Evolutionary conservation across 805 yeast species (phyloP).

Genomic region (Cyberlindnera suaveolens): DNA sequence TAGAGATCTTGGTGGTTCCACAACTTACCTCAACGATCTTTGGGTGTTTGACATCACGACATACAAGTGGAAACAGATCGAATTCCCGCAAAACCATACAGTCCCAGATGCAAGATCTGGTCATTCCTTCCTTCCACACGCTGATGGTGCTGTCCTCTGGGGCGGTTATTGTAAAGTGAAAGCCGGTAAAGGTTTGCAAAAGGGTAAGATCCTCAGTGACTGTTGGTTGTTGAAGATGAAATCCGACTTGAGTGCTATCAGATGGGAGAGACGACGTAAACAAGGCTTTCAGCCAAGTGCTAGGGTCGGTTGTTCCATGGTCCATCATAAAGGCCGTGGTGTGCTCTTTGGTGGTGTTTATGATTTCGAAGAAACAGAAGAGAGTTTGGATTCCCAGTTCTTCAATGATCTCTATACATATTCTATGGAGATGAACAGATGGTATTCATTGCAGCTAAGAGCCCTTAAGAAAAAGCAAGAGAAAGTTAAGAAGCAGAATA

Average conservation of each 20-base stretch:
- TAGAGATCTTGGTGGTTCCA: constrained; percentile 77
- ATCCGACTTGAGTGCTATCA: constrained; percentile 58
- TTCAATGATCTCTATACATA: constrained; percentile 77
- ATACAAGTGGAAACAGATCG: constrained; percentile 87
- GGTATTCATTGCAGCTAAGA: constrained; percentile 71
- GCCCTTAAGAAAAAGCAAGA: constrained; percentile 49
- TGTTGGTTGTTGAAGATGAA: constrained; percentile 87
- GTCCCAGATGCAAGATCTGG: constrained; percentile 92
- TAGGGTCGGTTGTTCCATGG: constrained; percentile 92
- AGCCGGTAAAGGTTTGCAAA: constrained; percentile 80
- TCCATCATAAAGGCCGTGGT: constrained; percentile 85
- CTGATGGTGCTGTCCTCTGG: constrained; percentile 78
- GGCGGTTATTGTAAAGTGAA: constrained; percentile 95
- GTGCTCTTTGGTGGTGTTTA: constrained; percentile 92
- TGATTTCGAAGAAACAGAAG: constrained; percentile 94
- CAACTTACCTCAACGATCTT: constrained; percentile 77
- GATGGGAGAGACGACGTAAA: constrained; percentile 88
- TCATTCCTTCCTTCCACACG: constrained; percentile 73
- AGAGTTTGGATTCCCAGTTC: constrained; percentile 76
- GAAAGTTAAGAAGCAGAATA: constrained; percentile 36
- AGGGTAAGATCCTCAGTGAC: constrained; percentile 85
- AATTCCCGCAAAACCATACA: constrained; percentile 74
- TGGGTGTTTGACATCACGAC: constrained; percentile 91
- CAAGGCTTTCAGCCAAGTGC: constrained; percentile 90
- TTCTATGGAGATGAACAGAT: constrained; percentile 79